Percentiles rank a stretch among this genome's conserved stretches.
phyloP scores from a whole-genome alignment of 805 yeast species.

The Ogataea saltuana region DNA sequence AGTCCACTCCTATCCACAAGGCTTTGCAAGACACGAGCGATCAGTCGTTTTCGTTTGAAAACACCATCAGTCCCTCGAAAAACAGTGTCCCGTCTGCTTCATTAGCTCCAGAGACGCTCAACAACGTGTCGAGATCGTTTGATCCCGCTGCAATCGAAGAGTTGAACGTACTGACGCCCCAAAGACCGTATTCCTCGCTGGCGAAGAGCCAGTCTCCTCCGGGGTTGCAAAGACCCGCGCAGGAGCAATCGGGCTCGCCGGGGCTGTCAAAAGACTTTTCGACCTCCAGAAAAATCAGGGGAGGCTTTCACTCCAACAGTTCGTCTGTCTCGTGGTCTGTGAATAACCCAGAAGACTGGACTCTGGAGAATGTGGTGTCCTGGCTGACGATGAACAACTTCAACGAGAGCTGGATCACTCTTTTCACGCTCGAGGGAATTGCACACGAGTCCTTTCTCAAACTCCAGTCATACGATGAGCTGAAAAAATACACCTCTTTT shows the following conservation, averaged over 20 bases:
- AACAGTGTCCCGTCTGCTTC: not conserved
- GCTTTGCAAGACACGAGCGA: not conserved
- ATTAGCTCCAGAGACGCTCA: not conserved
- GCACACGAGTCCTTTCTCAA: constrained; percentile 65
- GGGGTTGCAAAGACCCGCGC: too few species aligned
- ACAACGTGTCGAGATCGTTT: constrained; percentile 7
- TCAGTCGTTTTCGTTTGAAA: constrained; percentile 15
- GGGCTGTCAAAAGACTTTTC: constrained; percentile 2
- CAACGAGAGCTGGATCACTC: constrained; percentile 70
- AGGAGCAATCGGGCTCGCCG: not conserved
- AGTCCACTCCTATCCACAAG: not conserved
- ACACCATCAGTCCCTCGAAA: constrained; percentile 6
- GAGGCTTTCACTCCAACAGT: constrained; percentile 24
- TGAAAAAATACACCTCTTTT: constrained; percentile 35
- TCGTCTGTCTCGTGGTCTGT: constrained; percentile 47
- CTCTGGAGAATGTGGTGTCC: constrained; percentile 56
- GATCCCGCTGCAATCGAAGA: constrained; percentile 4
- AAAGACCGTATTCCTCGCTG: not conserved
- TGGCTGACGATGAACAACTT: constrained; percentile 76
- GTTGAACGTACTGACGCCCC: not conserved
- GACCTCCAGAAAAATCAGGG: constrained; percentile 12
- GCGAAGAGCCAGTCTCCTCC: not conserved
- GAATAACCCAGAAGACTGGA: constrained; percentile 66
- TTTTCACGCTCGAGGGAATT: constrained; percentile 58
- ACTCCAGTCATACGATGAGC: constrained; percentile 62